Evolutionary conservation across 208 protist genomes (phyloP), one percentile per base, ranked within the genome.

Genomic region (Acanthamoeba divionensis): DNA sequence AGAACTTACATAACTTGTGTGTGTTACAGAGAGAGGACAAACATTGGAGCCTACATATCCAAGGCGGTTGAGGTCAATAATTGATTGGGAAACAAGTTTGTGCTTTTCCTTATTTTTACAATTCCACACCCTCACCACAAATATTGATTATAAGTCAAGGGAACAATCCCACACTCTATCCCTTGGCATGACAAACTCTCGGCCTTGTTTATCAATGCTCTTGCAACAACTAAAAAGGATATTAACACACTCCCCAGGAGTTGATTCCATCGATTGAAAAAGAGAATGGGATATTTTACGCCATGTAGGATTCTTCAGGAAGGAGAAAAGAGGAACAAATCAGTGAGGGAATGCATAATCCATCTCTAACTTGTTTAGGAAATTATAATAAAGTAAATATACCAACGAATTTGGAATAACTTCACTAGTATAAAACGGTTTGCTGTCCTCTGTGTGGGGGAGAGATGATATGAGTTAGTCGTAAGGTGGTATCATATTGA

Each of bases 91-190:
- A 38, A 87, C 8, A 21, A 87, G 55, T 57, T 87, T 87, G 54
- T 67, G 79, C 54, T 67, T 45, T 13, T 82, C 71, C 45, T 33
- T 52, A 26, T 55, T 54, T 33, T 52, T 54, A 33, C 71, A 82
- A 33, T 57, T 82, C 79, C 79, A 87, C 55, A 87, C 79, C 38
- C 79, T 52, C 48, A 87, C 79, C 31, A 87, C 48, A 48, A 87
- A 87, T 21, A 87, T 63, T 67, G n/a, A 24, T 60, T 60, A 60
- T 18, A 18, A 60, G 52, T 60, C 52, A 60, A 60, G n/a, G 52
- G n/a, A 60, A 60, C n/a, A n/a, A n/a, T n/a, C n/a, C n/a, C n/a
- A n/a, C n/a, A n/a, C n/a, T n/a, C n/a, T n/a, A n/a, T n/a, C n/a
- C n/a, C n/a, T n/a, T n/a, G n/a, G n/a, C n/a, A n/a, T n/a, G n/a